Evolutionary conservation across 768 basidiomycete species (phyloP).

Genomic region (Termitomyces sp.): DNA sequence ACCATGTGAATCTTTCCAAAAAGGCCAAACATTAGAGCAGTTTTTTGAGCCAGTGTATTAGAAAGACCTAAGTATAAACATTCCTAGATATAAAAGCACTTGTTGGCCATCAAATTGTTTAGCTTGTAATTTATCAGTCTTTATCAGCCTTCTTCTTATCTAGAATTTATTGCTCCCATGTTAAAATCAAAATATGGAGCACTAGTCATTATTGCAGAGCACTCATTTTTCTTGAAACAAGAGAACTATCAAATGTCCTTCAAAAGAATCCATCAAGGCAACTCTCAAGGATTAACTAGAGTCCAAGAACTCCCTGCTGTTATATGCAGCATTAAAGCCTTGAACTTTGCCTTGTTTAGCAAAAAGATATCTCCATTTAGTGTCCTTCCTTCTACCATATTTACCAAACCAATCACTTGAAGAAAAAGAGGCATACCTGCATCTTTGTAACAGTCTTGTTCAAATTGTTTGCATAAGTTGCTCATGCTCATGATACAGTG

Average conservation of each 20-base stretch:
- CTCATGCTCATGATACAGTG: background rate
- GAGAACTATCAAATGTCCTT: slow-evolving; percentile 1
- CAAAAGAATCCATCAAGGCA: slow-evolving; percentile 6
- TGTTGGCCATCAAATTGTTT: slow-evolving; percentile 3
- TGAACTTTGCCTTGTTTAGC: background rate
- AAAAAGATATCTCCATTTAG: background rate
- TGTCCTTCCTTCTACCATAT: background rate
- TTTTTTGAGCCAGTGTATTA: no score
- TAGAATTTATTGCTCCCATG: background rate
- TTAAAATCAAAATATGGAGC: background rate
- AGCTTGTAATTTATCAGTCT: slow-evolving; percentile 3
- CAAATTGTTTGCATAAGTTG: slow-evolving; percentile 5
- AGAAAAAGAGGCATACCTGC: background rate
- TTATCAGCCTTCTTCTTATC: background rate
- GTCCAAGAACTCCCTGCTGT: background rate
- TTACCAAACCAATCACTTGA: background rate
- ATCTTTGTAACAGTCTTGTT: background rate
- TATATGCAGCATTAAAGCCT: background rate
- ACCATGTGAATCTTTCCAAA: no score
- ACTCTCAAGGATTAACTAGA: slow-evolving; percentile 4
- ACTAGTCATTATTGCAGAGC: slow-evolving; percentile 11
- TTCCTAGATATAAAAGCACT: background rate
- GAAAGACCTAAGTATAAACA: no score
- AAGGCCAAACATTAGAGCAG: no score
- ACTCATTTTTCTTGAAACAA: slow-evolving; percentile 11